Conservation (phyloP, 2,329 filamentous ascomycete species). For the Colletotrichum musicola region DNA sequence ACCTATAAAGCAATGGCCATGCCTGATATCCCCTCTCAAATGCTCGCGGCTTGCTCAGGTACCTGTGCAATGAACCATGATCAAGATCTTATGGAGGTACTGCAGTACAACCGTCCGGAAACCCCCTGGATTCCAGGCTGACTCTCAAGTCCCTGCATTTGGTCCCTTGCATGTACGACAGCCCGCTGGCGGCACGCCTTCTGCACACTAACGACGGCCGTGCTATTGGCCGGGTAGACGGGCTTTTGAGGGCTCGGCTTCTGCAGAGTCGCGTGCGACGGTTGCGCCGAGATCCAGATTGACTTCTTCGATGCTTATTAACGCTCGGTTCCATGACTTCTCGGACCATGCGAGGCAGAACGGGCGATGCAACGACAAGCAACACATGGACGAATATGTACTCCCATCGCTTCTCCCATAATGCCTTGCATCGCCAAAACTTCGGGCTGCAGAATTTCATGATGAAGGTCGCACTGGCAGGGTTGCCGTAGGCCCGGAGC, state of each 20-base stretch:
- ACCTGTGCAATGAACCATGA: too few relatives aligned
- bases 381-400: background rate
- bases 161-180: slow-evolving; percentile 28
- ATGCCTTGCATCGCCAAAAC: background rate
- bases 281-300: background rate
- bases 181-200: background rate
- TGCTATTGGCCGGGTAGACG: background rate
- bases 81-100: too few relatives aligned
- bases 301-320: background rate
- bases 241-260: background rate
- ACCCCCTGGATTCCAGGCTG: background rate
- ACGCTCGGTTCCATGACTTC: background rate
- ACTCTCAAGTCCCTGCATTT: slow-evolving; percentile 16
- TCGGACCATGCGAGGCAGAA: background rate
- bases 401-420: too few relatives aligned
- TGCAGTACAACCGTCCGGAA: background rate
- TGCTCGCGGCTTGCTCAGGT: too few relatives aligned
- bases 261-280: background rate
- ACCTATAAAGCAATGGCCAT: too few relatives aligned
- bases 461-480: slow-evolving; percentile 1
- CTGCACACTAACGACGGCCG: background rate
- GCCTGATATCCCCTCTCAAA: too few relatives aligned
- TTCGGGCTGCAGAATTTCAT: background rate
- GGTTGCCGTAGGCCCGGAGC: slow-evolving; percentile 17
- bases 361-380: background rate